These are phyloP conservation scores for Botrytis aclada DNA, from an alignment of 2,329 filamentous ascomycete genomes.

Conservation along the genomic window DNA sequence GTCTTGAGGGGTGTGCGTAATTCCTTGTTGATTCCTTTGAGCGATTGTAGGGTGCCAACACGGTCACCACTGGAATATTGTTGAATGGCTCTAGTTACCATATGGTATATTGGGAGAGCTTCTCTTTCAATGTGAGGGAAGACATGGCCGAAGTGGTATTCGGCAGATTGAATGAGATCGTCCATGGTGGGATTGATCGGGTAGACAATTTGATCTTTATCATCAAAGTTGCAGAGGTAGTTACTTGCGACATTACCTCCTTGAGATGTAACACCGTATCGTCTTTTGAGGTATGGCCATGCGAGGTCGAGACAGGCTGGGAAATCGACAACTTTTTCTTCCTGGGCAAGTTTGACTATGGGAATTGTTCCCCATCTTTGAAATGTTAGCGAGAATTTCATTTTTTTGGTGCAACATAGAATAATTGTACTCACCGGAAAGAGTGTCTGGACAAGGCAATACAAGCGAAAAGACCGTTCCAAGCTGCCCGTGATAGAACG, in stretches of 20 bases:
- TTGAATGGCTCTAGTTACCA: conserved; percentile 9
- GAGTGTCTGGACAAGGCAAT: conserved; percentile 38
- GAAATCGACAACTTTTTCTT: conserved; percentile 36
- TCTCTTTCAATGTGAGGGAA: conserved; percentile 36
- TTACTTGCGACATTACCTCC: conserved; percentile 39
- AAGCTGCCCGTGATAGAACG: conserved; percentile 34
- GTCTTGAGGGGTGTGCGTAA: conserved; percentile 32
- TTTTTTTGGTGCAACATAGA: not conserved
- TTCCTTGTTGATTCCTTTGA: conserved; percentile 8
- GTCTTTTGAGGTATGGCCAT: conserved; percentile 37
- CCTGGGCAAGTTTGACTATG: conserved; percentile 38
- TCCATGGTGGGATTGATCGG: conserved; percentile 38
- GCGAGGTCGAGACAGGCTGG: conserved; percentile 36
- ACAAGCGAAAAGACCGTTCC: conserved; percentile 40
- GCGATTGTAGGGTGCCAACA: conserved; percentile 4
- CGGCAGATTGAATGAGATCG: conserved; percentile 30
- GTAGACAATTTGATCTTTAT: conserved; percentile 31
- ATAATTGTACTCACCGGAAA: conserved; percentile 30
- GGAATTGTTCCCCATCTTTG: conserved; percentile 39
- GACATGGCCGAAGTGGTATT: conserved; percentile 38
- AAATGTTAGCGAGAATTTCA: not conserved
- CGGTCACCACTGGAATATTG: conserved; percentile 15
- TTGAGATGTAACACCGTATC: conserved; percentile 37
- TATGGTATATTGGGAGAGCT: conserved; percentile 14
- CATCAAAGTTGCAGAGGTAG: conserved; percentile 38